Conservation (phyloP, 768 basidiomycete species). For the Tephrocybe rancida region DNA sequence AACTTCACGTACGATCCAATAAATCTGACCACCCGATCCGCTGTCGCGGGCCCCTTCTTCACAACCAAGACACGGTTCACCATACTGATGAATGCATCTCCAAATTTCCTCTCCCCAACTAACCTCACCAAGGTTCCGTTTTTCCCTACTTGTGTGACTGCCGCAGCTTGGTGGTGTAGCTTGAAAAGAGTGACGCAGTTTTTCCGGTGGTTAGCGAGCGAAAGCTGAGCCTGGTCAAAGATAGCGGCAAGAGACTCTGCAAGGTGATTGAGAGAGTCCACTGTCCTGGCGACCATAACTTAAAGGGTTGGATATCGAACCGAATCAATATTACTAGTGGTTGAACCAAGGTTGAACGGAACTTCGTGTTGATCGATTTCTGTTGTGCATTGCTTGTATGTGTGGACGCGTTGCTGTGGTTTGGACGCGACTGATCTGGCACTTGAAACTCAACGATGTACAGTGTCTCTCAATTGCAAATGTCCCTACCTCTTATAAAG, state of each 20-base stretch:
- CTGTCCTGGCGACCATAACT: constrained; percentile 25
- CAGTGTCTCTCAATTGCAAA: too few relatives aligned
- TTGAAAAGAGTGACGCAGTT: constrained; percentile 89
- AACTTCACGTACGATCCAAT: constrained; percentile 82
- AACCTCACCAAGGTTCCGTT: constrained; percentile 51
- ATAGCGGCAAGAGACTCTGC: constrained; percentile 38
- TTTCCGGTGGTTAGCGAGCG: constrained; percentile 89
- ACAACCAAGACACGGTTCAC: constrained; percentile 70
- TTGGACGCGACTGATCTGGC: too few relatives aligned
- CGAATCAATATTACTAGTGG: not conserved
- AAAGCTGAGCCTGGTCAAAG: constrained; percentile 82
- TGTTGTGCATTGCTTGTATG: constrained; percentile 11
- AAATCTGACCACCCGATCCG: constrained; percentile 86
- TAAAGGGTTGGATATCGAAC: not conserved
- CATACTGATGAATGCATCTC: constrained; percentile 73
- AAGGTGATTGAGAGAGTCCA: constrained; percentile 30
- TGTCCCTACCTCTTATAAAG: too few relatives aligned
- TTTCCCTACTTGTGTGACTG: constrained; percentile 51
- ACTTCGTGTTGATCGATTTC: too few relatives aligned
- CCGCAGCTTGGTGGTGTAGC: constrained; percentile 68
- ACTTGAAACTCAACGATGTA: too few relatives aligned
- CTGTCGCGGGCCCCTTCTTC: constrained; percentile 86
- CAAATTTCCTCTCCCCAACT: constrained; percentile 80
- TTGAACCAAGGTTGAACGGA: constrained; percentile 10
- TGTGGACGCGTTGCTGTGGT: constrained; percentile 26